Percentiles rank a stretch among this genome's conserved stretches.
phyloP scores from a whole-genome alignment of 1,284 basidiomycete species.

The Malassezia cuniculi region DNA sequence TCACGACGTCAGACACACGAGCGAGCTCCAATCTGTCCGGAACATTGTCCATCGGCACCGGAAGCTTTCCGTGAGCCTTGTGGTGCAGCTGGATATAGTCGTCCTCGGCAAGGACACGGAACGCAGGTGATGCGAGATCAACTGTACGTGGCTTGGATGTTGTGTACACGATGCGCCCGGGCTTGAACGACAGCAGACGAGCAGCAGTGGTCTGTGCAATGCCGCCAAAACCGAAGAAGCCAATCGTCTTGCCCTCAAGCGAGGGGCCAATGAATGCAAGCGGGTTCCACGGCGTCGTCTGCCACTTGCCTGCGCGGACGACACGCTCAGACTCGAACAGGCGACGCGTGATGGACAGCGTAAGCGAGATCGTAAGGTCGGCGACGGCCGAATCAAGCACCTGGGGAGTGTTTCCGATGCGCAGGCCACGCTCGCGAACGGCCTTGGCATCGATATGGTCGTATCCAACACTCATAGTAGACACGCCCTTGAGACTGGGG shows the following conservation, averaged over 20 bases:
- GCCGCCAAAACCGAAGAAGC: conserved; percentile 72
- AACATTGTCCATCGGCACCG: conserved; percentile 21
- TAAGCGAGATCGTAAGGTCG: conserved; percentile 72
- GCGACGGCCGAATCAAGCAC: conserved; percentile 83
- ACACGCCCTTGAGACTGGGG: conserved; percentile 60
- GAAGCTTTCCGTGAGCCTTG: conserved; percentile 3
- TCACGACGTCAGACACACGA: conserved; percentile 16
- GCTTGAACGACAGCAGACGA: conserved; percentile 23
- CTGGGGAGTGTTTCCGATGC: conserved; percentile 73
- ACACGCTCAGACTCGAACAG: conserved; percentile 54
- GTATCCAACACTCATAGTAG: conserved; percentile 57
- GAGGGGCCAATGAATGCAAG: conserved; percentile 61
- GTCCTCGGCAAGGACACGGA: conserved; percentile 16
- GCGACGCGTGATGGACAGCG: conserved; percentile 75
- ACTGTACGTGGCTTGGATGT: conserved; percentile 24
- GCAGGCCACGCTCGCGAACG: conserved; percentile 57
- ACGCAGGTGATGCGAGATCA: conserved; percentile 15
- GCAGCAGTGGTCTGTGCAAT: conserved; percentile 20
- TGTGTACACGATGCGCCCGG: conserved; percentile 20
- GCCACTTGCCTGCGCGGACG: conserved; percentile 59
- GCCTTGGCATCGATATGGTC: conserved; percentile 67
- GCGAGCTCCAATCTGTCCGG: conserved; percentile 22
- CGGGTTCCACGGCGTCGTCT: conserved; percentile 54
- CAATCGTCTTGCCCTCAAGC: conserved; percentile 53
- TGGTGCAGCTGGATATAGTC: conserved; percentile 5